Evolutionary conservation across 441 rosid genomes (phyloP), one percentile per base, ranked within the genome.

Genomic region (Geranium incanum): DNA sequence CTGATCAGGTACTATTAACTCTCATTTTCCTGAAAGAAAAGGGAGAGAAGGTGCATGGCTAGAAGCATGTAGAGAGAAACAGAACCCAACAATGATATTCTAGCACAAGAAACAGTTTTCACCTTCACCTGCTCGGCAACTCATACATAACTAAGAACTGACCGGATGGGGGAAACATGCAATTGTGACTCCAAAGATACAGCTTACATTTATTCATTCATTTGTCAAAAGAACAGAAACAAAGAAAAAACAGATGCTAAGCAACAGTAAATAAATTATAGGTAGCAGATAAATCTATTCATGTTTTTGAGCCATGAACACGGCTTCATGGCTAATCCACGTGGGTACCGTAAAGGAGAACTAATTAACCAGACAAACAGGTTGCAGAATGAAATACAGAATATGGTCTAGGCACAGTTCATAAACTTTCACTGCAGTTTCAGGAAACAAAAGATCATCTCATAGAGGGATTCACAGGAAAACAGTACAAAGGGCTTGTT

Each of bases 221-320:
- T 67, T 67, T 37, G 50, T 16, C 28, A 67, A 48, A 67, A 37
- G 52, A 67, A 67, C 52, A 67, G 6, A 64, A 28, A 64, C 15
- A 15, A 66, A 33, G 5, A 4, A 37, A 2, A 37, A 38, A 39
- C 15, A 37, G n/a, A 67, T 37, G 68, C 68, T 5, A 65, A 65
- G 4, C 36, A 48, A 48, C 36, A 48, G n/a, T 48, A 48, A 48
- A 11, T 9, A 48, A 48, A 48, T 15, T 11, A 48, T 48, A 9
- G 15, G 55, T 48, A 48, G 15, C 55, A 48, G 55, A 48, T 48
- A 12, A 48, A 48, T 48, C 55, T 13, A 48, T 48, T 12, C 12
- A 48, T n/a, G 3, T 48, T 2, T 48, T 48, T 15, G 55, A 48
- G 55, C 15, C 55, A 48, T 15, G 5, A 48, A 48, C 15, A 11